Percentiles rank a stretch among this genome's conserved stretches.
phyloP scores from a whole-genome alignment of 1,284 basidiomycete species.

The Pseudozyma pruni region DNA sequence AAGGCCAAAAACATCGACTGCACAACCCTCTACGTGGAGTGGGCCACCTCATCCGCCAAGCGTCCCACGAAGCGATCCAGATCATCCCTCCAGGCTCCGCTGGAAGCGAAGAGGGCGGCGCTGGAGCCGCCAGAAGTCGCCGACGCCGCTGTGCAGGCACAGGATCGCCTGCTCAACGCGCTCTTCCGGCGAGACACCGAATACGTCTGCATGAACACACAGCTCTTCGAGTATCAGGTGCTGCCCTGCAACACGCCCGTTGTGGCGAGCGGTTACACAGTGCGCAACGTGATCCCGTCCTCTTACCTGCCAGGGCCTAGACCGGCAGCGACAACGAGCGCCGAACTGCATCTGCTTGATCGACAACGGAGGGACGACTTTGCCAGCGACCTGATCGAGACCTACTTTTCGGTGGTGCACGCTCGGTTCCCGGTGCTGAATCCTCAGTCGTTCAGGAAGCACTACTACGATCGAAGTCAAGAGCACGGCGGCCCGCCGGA shows the following conservation, averaged over 20 bases:
- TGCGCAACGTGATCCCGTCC: slow-evolving; percentile 27
- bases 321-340: slow-evolving; percentile 41
- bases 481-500: slow-evolving; percentile 68
- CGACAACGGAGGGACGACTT: slow-evolving; percentile 47
- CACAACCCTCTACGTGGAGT: slow-evolving; percentile 58
- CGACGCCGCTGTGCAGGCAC: slow-evolving; percentile 26
- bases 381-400: slow-evolving; percentile 53
- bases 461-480: slow-evolving; percentile 37
- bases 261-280: slow-evolving; percentile 22
- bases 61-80: slow-evolving; percentile 48
- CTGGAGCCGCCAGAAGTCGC: slow-evolving; percentile 36
- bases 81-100: slow-evolving; percentile 19
- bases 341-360: slow-evolving; percentile 47
- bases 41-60: slow-evolving; percentile 54
- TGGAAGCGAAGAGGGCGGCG: slow-evolving; percentile 33
- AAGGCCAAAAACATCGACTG: slow-evolving; percentile 59
- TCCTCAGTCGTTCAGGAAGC: slow-evolving; percentile 41
- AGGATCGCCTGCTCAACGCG: slow-evolving; percentile 36
- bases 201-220: slow-evolving; percentile 19
- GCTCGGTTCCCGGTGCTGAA: slow-evolving; percentile 53
- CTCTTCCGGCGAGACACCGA: slow-evolving; percentile 46
- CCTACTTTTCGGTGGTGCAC: slow-evolving; percentile 58
- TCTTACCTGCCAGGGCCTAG: slow-evolving; percentile 33
- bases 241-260: slow-evolving; percentile 28
- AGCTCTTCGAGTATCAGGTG: slow-evolving; percentile 23